Conservation (phyloP, 495 filamentous ascomycete genomes). For the Aspergillus panamensis region DNA sequence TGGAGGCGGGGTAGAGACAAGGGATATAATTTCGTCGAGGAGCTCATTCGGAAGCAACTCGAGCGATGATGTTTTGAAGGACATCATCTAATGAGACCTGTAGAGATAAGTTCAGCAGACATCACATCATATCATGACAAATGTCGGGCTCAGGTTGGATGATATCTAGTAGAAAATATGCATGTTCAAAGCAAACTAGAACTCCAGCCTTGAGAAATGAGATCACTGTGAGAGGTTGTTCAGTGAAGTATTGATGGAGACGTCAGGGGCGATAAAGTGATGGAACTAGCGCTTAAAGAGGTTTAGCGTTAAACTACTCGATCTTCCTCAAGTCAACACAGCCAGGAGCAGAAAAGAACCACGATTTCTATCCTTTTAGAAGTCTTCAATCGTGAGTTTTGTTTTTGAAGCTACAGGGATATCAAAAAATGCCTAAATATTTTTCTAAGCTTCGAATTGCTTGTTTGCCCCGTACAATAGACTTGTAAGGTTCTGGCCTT, state of each 20-base stretch:
- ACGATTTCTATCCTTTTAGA: too few relatives aligned
- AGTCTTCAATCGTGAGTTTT: too few relatives aligned
- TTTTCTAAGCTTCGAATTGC: too few relatives aligned
- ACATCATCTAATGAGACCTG: constrained; percentile 18
- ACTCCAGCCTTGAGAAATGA: neutral
- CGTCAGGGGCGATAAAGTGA: too few relatives aligned
- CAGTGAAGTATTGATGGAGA: too few relatives aligned
- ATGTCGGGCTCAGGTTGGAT: neutral
- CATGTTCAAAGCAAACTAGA: neutral
- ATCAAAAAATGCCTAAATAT: too few relatives aligned
- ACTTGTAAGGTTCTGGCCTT: neutral
- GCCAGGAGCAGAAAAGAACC: too few relatives aligned
- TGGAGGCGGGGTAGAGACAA: constrained; percentile 28
- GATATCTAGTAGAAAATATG: neutral
- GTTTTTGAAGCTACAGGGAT: too few relatives aligned
- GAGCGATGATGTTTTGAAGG: constrained; percentile 18
- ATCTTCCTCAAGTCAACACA: too few relatives aligned
- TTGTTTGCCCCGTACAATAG: too few relatives aligned
- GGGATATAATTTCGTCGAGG: constrained; percentile 37
- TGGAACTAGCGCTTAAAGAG: too few relatives aligned
- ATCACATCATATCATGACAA: neutral
- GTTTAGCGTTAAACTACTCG: too few relatives aligned
- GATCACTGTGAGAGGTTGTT: neutral
- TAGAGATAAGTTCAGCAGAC: neutral
- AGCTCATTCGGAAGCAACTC: constrained; percentile 41